Conservation (phyloP, 169 alveolate species). For the Plasmodium adleri region DNA sequence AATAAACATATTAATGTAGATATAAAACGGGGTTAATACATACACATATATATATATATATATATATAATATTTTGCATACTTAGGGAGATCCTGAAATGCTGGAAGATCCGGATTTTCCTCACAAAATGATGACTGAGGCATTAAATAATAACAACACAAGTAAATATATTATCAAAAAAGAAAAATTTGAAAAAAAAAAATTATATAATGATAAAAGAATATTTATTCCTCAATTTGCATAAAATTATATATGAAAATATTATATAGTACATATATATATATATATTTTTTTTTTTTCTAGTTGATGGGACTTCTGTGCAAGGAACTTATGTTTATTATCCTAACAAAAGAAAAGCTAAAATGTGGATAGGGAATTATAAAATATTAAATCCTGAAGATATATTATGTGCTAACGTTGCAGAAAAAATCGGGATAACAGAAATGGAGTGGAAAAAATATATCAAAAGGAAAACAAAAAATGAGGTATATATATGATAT, state of each 20-base stretch:
- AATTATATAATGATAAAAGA: no score
- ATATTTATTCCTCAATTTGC: neutral
- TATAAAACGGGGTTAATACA: neutral
- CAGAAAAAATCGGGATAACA: slow-evolving; percentile 69
- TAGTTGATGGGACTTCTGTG: slow-evolving; percentile 66
- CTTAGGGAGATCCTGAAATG: slow-evolving; percentile 83
- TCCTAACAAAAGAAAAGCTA: slow-evolving; percentile 80
- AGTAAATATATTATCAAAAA: slow-evolving; percentile 30
- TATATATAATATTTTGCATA: slow-evolving; percentile 22
- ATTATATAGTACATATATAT: neutral
- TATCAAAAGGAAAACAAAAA: slow-evolving; percentile 19
- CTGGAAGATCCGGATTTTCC: slow-evolving; percentile 85
- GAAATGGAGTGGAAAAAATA: slow-evolving; percentile 70
- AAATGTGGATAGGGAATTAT: slow-evolving; percentile 86
- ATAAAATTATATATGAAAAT: neutral
- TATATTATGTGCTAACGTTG: slow-evolving; percentile 71
- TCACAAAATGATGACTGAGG: slow-evolving; percentile 77
- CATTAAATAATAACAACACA: slow-evolving; percentile 73
- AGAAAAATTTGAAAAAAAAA: neutral
- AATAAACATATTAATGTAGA: neutral
- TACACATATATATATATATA: neutral
- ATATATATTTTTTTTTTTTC: slow-evolving; percentile 4
- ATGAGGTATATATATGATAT: slow-evolving; percentile 29
- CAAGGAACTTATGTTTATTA: slow-evolving; percentile 81
- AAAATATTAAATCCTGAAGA: slow-evolving; percentile 82